Evolutionary conservation across 1,139 yeast species (phyloP).

Genomic region (Diutina catenulata): DNA sequence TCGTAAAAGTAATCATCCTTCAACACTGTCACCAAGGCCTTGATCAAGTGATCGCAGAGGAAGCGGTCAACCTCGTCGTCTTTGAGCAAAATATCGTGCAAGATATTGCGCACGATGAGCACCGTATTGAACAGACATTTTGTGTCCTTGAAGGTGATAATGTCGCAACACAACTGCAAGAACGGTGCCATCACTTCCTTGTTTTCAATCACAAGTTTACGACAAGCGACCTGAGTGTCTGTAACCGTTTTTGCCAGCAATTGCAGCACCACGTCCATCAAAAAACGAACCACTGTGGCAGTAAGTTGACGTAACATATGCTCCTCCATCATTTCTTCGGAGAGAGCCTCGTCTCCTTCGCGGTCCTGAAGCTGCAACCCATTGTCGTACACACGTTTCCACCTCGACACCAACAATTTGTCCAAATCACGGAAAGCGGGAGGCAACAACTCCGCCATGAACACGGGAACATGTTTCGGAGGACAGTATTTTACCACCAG

Average conservation of each 20-base stretch:
- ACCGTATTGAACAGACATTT: conserved; percentile 89
- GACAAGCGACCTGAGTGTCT: conserved; percentile 52
- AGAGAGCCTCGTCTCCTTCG: conserved; percentile 70
- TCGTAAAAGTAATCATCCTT: conserved; percentile 73
- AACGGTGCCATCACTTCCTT: conserved; percentile 69
- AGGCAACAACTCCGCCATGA: conserved; percentile 71
- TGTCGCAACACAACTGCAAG: conserved; percentile 60
- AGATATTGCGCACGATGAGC: conserved; percentile 60
- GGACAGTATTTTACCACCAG: conserved; percentile 88
- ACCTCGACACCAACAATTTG: conserved; percentile 50
- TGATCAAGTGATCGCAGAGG: conserved; percentile 46
- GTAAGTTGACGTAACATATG: conserved; percentile 87
- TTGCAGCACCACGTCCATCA: conserved; percentile 86
- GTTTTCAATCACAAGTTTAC: conserved; percentile 53
- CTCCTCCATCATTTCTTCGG: conserved; percentile 98
- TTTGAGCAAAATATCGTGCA: conserved; percentile 47
- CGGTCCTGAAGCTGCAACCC: conserved; percentile 64
- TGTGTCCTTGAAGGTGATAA: conserved; percentile 75
- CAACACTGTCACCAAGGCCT: conserved; percentile 40
- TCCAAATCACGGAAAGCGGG: conserved; percentile 64
- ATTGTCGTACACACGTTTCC: conserved; percentile 61
- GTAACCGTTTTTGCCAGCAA: conserved; percentile 31
- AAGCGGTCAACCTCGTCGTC: conserved; percentile 73
- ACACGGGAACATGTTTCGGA: conserved; percentile 46
- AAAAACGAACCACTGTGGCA: conserved; percentile 80